A percentile compares a stretch with the other conserved stretches of the same genome.
Conservation (phyloP, 2,329 filamentous ascomycete species). For the Lasiodiplodia citricola region DNA sequence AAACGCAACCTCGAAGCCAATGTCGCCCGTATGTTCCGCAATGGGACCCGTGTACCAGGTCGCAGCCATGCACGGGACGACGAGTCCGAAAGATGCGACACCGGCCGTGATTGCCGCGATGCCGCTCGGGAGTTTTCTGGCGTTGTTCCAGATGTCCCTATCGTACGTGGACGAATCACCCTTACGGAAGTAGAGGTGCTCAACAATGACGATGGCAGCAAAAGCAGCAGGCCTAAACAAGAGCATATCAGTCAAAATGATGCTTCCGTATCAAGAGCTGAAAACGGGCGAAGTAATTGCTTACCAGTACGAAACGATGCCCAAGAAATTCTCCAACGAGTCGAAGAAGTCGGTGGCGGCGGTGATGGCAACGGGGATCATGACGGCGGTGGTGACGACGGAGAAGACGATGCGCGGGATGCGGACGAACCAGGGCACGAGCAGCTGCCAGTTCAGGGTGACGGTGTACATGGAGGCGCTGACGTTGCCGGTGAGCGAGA, state of each 20-base stretch:
- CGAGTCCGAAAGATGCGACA: conserved; percentile 50
- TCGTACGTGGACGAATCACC: conserved; percentile 44
- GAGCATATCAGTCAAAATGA: neutral
- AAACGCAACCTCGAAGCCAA: conserved; percentile 70
- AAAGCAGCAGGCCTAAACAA: conserved; percentile 34
- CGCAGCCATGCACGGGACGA: conserved; percentile 66
- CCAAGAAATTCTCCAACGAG: conserved; percentile 53
- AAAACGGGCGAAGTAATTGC: neutral
- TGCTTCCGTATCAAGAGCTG: too few species aligned
- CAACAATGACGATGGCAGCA: conserved; percentile 40
- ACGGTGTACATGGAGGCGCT: conserved; percentile 66
- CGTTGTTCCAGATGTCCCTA: conserved; percentile 46
- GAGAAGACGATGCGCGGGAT: conserved; percentile 33
- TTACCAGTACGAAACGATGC: conserved; percentile 44
- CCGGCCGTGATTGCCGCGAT: conserved; percentile 48
- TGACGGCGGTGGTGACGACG: conserved; percentile 62
- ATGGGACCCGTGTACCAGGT: conserved; percentile 68
- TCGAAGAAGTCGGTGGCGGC: conserved; percentile 63
- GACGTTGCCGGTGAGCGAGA: conserved; percentile 62
- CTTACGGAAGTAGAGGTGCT: conserved; percentile 47
- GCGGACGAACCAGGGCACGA: conserved; percentile 42
- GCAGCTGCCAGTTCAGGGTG: conserved; percentile 68
- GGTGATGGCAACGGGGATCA: conserved; percentile 64
- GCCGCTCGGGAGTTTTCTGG: conserved; percentile 47
- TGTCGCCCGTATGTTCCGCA: conserved; percentile 64